phyloP scores from a whole-genome alignment of 768 basidiomycete species.

The Pleurotus pulmonarius region DNA sequence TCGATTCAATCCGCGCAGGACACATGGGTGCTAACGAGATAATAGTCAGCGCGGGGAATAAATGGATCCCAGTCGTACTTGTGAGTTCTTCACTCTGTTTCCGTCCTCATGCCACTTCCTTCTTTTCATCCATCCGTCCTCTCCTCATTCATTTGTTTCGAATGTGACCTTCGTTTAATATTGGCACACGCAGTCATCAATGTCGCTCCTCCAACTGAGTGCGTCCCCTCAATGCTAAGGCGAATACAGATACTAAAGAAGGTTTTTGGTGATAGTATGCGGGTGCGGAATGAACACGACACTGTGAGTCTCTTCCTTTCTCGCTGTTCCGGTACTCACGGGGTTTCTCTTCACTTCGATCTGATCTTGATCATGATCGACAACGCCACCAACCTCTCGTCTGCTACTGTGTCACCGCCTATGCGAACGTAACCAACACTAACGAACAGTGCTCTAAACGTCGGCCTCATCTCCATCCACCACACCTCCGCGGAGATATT shows the following conservation, averaged over 20 bases:
- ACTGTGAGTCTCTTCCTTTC: background rate
- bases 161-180: background rate
- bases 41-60: background rate
- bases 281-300: background rate
- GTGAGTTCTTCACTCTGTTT: background rate
- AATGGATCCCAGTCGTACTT: background rate
- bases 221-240: background rate
- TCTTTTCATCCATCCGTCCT: background rate
- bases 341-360: background rate
- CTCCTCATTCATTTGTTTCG: background rate
- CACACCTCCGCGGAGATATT: background rate
- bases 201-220: background rate
- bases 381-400: background rate
- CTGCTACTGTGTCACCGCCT: no score
- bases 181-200: background rate
- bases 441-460: background rate
- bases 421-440: background rate
- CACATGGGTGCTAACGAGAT: background rate
- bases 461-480: background rate
- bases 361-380: background rate
- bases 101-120: background rate
- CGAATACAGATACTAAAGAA: background rate
- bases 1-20: background rate
- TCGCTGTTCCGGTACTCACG: background rate
- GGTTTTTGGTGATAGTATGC: background rate